Conservation (phyloP, 2,329 filamentous ascomycete genomes). For the Nemania sp. region DNA sequence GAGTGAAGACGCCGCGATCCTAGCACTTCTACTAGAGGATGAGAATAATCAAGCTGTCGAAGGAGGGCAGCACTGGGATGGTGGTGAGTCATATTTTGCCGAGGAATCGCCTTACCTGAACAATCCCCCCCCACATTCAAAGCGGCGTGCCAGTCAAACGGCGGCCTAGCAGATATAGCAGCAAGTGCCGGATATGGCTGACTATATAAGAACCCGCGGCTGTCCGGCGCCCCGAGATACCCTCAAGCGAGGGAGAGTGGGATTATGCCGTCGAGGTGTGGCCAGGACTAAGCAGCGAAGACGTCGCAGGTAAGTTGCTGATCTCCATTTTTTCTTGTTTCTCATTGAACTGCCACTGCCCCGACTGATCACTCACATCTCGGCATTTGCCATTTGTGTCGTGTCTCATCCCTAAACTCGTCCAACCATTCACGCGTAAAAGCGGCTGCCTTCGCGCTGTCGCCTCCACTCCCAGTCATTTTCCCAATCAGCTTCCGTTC, state of each 20-base stretch:
- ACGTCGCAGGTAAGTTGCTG: conserved; percentile 26
- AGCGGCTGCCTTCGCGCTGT: conserved; percentile 5
- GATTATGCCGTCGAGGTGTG: conserved; percentile 36
- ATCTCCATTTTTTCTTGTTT: not conserved
- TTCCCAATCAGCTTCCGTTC: not conserved
- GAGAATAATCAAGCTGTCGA: conserved; percentile 8
- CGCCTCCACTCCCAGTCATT: conserved; percentile 2
- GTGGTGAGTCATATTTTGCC: conserved; percentile 20
- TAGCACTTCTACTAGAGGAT: not conserved
- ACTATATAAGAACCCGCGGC: conserved; percentile 22
- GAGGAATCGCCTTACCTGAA: conserved; percentile 3
- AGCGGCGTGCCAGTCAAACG: conserved; percentile 13
- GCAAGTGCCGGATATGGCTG: conserved; percentile 4
- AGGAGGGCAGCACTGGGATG: not conserved
- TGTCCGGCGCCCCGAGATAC: not conserved
- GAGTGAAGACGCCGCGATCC: not conserved
- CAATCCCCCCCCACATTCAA: not conserved
- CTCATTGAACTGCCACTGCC: not conserved
- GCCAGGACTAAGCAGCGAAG: conserved; percentile 26
- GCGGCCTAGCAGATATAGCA: no score
- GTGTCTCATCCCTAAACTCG: not conserved
- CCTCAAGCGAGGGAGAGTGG: conserved; percentile 22
- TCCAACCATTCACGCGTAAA: conserved; percentile 1
- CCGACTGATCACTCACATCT: not conserved
- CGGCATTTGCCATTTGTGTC: not conserved